These are phyloP conservation scores for Kingdonia uniflora DNA, from an alignment of 164 flowering plant genomes.

Conservation along the genomic window DNA sequence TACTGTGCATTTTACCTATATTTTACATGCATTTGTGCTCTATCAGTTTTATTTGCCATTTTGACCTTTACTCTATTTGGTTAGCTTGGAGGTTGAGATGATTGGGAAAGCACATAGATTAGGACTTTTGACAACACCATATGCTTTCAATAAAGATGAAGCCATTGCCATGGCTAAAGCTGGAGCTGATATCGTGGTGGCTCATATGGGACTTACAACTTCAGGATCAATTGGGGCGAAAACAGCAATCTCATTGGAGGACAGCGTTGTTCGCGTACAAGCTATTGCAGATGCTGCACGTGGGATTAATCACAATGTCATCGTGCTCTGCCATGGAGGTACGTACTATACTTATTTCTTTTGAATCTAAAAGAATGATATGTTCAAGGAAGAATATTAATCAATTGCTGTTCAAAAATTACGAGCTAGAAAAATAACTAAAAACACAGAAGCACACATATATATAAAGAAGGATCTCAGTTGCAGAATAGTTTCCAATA, in stretches of 20 bases:
- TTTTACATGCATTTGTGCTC: neutral
- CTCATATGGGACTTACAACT: slow-evolving; percentile 96
- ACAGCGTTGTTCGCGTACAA: slow-evolving; percentile 75
- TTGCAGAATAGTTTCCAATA: no score
- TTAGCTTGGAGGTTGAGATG: slow-evolving; percentile 92
- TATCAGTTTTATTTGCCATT: neutral
- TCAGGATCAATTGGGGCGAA: slow-evolving; percentile 94
- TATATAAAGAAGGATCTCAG: no score
- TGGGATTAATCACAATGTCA: slow-evolving; percentile 50
- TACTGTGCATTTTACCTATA: neutral
- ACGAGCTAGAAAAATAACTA: no score
- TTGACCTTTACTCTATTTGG: slow-evolving; percentile 1
- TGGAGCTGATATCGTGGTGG: slow-evolving; percentile 92
- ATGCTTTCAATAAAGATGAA: slow-evolving; percentile 79
- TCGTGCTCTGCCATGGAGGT: slow-evolving; percentile 98
- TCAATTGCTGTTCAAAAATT: no score
- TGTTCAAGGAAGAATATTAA: no score
- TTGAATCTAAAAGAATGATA: no score
- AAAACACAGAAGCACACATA: no score
- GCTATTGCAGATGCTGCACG: slow-evolving; percentile 86
- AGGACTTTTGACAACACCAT: slow-evolving; percentile 94
- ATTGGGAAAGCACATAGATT: slow-evolving; percentile 69
- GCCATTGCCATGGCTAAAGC: slow-evolving; percentile 85
- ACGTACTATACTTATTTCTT: slow-evolving; percentile 3
- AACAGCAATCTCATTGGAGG: slow-evolving; percentile 69